A percentile compares a stretch with the other conserved stretches of the same genome.
Evolutionary conservation across 2,329 filamentous ascomycete genomes (phyloP).

Genomic region (Nigrospora sphaerica): DNA sequence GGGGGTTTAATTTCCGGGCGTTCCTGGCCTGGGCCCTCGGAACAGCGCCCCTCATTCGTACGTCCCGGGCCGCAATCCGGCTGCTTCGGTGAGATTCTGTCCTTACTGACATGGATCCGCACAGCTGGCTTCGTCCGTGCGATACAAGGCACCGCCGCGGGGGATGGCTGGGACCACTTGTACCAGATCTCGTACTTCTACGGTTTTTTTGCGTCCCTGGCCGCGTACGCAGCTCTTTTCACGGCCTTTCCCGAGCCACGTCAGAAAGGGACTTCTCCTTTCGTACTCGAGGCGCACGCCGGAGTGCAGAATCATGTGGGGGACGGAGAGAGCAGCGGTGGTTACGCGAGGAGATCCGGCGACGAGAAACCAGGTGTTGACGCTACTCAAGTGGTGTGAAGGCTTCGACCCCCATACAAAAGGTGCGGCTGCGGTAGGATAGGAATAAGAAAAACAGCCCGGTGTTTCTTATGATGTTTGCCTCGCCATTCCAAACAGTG

Average conservation of each 20-base stretch:
- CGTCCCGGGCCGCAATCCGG: neutral
- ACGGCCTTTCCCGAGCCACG: constrained; percentile 13
- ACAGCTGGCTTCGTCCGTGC: constrained; percentile 17
- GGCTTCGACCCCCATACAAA: no score
- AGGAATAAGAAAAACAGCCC: no score
- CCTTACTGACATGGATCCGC: neutral
- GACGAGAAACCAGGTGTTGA: no score
- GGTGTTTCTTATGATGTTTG: no score
- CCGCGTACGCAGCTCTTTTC: constrained; percentile 13
- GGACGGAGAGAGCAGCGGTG: no score
- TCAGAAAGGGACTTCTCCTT: constrained; percentile 16
- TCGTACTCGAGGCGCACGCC: constrained; percentile 16
- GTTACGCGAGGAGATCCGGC: no score
- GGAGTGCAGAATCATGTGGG: constrained; percentile 3
- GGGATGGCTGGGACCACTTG: constrained; percentile 21
- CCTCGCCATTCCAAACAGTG: no score
- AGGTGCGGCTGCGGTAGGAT: no score
- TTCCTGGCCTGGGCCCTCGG: constrained; percentile 32
- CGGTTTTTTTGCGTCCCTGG: constrained; percentile 16
- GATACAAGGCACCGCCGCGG: constrained; percentile 10
- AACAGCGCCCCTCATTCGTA: constrained; percentile 22
- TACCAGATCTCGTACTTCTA: constrained; percentile 22
- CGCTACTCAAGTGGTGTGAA: no score
- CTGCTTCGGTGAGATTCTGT: no score
- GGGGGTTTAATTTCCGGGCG: constrained; percentile 36